Base-by-base conservation (phyloP, 2,329 filamentous ascomycete species). In the Trichoderma sp. region DNA sequence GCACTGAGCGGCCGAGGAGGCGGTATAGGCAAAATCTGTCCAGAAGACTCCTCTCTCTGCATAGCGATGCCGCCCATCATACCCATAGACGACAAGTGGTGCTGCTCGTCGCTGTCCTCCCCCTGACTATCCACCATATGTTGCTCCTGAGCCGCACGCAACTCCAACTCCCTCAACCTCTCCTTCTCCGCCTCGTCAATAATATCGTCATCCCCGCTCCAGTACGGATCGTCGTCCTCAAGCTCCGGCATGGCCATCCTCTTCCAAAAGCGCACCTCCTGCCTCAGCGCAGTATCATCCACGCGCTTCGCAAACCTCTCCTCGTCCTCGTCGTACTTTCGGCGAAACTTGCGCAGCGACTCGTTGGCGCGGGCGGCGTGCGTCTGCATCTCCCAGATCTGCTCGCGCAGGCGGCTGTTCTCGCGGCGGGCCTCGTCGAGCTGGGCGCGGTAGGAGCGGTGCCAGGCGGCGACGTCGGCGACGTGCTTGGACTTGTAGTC, bases 211-310 rank as follows among this genome's bases (percentile, higher is more conserved):
- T 93, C 91, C 75, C 90, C 90, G 80, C 90, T 92, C 87, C 90
- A 92, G 80, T 87, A 91, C 2, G 88, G 85, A 67, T 92, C 90
- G 59, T 91, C 88, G 29, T 91, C 90, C 9, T 87, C 83, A 50
- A 92, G 82, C 75, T 90, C 87, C 11, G 90, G 90, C 87, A 92
- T 88, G 16, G 91, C 91, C 86, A 92, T 87, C 59, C 91, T 86
- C 83, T 92, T 92, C 91, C 91, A 93, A 82, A 91, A 92, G 2
- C 91, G 86, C 72, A 91, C 80, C 82, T 92, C 90, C 81, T 92
- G 90, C 4, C 89, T 86, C 60, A 85, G 82, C 6, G 89, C 87
- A 67, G 85, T 86, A 65, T 88, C 86, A 53, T 90, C 86, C 3
- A 91, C 87, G 5, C 86, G 85, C 35, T 86, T 85, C 75, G 90